A percentile compares a stretch with the other conserved stretches of the same genome.
Evolutionary conservation across 306 rosid genomes (phyloP).

Genomic region (Prunus dulcis): DNA sequence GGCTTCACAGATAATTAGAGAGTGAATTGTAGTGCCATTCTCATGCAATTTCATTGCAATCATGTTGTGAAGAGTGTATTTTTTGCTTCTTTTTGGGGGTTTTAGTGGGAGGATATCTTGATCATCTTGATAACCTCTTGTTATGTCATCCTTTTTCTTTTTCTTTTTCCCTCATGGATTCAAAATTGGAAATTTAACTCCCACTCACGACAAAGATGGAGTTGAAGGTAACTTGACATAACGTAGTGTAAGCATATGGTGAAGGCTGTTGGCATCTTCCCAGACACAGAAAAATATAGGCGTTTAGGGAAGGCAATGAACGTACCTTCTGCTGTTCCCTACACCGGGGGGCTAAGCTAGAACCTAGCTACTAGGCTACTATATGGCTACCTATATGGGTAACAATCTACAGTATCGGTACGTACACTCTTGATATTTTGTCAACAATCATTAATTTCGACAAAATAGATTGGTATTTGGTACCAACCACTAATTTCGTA

Average conservation of each 20-base stretch:
- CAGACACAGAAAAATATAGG: neutral
- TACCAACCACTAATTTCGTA: neutral
- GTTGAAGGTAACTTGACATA: slow-evolving; percentile 1
- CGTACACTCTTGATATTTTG: no score
- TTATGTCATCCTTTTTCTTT: neutral
- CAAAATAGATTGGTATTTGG: neutral
- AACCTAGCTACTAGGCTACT: neutral
- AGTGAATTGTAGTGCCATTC: neutral
- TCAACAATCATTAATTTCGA: no score
- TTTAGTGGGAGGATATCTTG: neutral
- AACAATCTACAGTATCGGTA: neutral
- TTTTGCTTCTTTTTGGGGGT: neutral
- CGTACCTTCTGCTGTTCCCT: neutral
- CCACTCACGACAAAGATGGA: neutral
- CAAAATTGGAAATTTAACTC: neutral
- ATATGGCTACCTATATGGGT: no score
- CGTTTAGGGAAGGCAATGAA: neutral
- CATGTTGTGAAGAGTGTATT: neutral
- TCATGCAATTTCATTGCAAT: neutral
- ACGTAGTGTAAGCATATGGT: neutral
- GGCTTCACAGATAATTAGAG: neutral
- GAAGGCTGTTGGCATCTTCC: neutral
- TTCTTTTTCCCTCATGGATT: neutral
- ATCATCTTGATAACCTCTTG: neutral
- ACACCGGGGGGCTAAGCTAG: neutral